Conservation (phyloP, 176 grass and related monocot genomes). For the Lolium multiflorum region DNA sequence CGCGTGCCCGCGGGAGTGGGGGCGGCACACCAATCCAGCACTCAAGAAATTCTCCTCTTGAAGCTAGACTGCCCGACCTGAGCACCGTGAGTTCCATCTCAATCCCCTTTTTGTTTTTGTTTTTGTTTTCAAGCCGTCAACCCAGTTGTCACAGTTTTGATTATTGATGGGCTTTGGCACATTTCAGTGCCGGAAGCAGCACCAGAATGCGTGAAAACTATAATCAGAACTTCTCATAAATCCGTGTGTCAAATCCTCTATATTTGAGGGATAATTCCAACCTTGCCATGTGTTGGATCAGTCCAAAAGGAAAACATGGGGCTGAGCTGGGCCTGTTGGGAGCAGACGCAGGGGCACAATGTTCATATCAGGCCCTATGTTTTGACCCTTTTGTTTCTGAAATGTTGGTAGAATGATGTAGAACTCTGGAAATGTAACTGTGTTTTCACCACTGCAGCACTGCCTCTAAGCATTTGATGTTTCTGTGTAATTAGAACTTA, state of each 20-base stretch:
- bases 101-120: background rate
- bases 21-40: background rate
- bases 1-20: background rate
- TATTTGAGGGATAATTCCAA: background rate
- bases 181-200: background rate
- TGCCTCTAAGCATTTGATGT: background rate
- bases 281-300: background rate
- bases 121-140: background rate
- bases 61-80: background rate
- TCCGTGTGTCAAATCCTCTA: background rate
- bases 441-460: background rate
- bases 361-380: background rate
- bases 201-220: background rate
- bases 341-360: background rate
- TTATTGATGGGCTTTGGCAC: background rate
- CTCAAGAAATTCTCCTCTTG: background rate
- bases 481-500: background rate
- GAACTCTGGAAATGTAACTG: background rate
- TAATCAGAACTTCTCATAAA: background rate
- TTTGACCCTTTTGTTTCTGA: background rate
- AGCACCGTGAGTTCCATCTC: constrained; percentile 11
- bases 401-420: background rate
- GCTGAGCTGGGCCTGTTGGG: background rate
- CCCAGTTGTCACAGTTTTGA: background rate
- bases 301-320: background rate